Percentiles rank a stretch among this genome's conserved stretches.
Conservation (phyloP, 768 basidiomycete genomes). For the Russula vinacea region DNA sequence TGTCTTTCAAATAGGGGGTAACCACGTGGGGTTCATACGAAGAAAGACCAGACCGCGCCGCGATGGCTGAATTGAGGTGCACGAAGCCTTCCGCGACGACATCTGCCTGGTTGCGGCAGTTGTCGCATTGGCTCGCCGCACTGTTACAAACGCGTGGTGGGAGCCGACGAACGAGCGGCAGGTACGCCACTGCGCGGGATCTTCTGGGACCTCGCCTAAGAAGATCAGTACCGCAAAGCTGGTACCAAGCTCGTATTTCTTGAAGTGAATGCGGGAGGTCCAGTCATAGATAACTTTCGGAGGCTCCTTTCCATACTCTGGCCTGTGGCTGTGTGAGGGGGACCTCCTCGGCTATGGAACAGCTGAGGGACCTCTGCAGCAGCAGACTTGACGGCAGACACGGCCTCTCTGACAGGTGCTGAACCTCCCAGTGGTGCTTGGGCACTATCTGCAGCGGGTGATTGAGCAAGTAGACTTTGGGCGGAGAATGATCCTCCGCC, state of each 20-base stretch:
- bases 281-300: conserved; percentile 36
- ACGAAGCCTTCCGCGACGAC: conserved; percentile 44
- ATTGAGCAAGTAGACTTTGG: not conserved
- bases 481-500: not conserved
- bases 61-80: conserved; percentile 41
- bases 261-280: conserved; percentile 42
- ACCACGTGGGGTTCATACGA: conserved; percentile 41
- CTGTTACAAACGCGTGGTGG: conserved; percentile 45
- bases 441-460: not conserved
- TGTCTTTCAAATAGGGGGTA: conserved; percentile 40
- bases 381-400: not conserved
- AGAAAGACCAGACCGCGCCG: conserved; percentile 27
- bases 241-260: conserved; percentile 43
- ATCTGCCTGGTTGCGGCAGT: conserved; percentile 37
- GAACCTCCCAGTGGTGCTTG: not conserved
- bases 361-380: not conserved
- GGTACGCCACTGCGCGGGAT: conserved; percentile 40
- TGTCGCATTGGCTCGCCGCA: conserved; percentile 38
- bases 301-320: not conserved
- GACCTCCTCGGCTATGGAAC: conserved; percentile 10
- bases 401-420: not conserved
- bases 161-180: conserved; percentile 41
- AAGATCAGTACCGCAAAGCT: conserved; percentile 48
- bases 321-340: not conserved
- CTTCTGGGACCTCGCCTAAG: conserved; percentile 43